phyloP scores from a whole-genome alignment of 2,329 filamentous ascomycete genomes.

The Penicillium sp. region DNA sequence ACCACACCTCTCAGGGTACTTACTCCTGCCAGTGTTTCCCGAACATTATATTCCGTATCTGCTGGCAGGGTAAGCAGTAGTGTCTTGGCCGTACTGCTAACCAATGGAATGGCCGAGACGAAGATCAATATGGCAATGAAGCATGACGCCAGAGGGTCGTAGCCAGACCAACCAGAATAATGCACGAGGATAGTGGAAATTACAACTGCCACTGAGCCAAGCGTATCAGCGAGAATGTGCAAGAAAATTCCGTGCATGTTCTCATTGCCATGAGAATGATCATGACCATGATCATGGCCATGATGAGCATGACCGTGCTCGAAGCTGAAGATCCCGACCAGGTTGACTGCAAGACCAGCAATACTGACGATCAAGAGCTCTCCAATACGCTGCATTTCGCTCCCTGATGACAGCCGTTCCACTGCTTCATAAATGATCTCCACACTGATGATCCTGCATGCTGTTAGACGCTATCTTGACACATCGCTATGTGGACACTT shows the following conservation, averaged over 20 bases:
- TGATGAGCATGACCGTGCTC: slow-evolving; percentile 62
- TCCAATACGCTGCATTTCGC: slow-evolving; percentile 76
- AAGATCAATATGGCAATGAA: slow-evolving; percentile 92
- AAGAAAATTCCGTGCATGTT: slow-evolving; percentile 98
- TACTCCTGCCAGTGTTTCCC: slow-evolving; percentile 81
- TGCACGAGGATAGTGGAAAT: slow-evolving; percentile 85
- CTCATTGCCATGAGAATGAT: slow-evolving; percentile 72
- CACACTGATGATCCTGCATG: slow-evolving; percentile 77
- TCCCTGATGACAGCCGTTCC: slow-evolving; percentile 79
- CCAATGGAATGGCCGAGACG: slow-evolving; percentile 83
- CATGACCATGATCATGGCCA: slow-evolving; percentile 49
- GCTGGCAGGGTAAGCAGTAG: slow-evolving; percentile 82
- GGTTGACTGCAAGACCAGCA: slow-evolving; percentile 81
- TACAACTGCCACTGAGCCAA: slow-evolving; percentile 92
- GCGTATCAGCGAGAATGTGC: slow-evolving; percentile 89
- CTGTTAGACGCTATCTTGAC: slow-evolving; percentile 14
- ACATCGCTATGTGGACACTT: slow-evolving; percentile 31
- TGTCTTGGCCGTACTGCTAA: slow-evolving; percentile 77
- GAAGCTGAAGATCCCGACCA: slow-evolving; percentile 88
- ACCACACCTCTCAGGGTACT: slow-evolving; percentile 79
- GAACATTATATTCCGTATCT: slow-evolving; percentile 80
- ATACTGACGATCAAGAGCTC: slow-evolving; percentile 88
- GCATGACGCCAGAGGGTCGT: slow-evolving; percentile 91
- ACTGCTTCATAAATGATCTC: slow-evolving; percentile 96
- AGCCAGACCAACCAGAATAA: slow-evolving; percentile 85